Evolutionary conservation across 2,329 filamentous ascomycete genomes (phyloP).

Genomic region (Phaeomoniella chlamydospora): DNA sequence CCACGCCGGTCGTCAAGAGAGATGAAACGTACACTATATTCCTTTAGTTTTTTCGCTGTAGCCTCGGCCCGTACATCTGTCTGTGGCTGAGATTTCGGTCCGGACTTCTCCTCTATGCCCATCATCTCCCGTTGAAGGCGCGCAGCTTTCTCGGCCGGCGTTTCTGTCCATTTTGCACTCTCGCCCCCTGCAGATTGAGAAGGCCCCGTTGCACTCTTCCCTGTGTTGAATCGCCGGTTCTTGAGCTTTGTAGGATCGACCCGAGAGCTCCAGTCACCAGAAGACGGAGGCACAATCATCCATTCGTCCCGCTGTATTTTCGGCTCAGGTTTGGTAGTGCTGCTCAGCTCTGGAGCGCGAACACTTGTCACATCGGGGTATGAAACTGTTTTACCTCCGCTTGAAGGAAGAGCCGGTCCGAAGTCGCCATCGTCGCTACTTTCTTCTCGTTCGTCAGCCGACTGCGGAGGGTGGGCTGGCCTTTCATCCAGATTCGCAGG

Average conservation of each 20-base stretch:
- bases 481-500: constrained; percentile 32
- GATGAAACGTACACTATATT: constrained; percentile 41
- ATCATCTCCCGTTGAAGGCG: constrained; percentile 70
- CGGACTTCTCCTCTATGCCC: constrained; percentile 38
- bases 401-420: constrained; percentile 23
- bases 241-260: constrained; percentile 74
- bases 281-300: constrained; percentile 60
- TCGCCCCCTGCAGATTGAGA: constrained; percentile 21
- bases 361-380: constrained; percentile 11
- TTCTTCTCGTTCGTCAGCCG: constrained; percentile 11
- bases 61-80: constrained; percentile 21
- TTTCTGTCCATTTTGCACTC: constrained; percentile 77
- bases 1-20: neutral
- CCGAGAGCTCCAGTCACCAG: constrained; percentile 38
- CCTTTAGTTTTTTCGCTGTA: constrained; percentile 36
- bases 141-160: constrained; percentile 72
- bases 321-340: constrained; percentile 17
- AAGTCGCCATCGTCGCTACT: constrained; percentile 24
- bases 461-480: constrained; percentile 20
- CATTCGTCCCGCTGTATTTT: constrained; percentile 63
- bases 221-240: constrained; percentile 68
- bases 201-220: constrained; percentile 38
- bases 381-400: constrained; percentile 11
- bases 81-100: constrained; percentile 5
- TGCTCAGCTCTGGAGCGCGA: constrained; percentile 17